phyloP scores from a whole-genome alignment of 2,329 filamentous ascomycete species.

The Ramularia endophylla region DNA sequence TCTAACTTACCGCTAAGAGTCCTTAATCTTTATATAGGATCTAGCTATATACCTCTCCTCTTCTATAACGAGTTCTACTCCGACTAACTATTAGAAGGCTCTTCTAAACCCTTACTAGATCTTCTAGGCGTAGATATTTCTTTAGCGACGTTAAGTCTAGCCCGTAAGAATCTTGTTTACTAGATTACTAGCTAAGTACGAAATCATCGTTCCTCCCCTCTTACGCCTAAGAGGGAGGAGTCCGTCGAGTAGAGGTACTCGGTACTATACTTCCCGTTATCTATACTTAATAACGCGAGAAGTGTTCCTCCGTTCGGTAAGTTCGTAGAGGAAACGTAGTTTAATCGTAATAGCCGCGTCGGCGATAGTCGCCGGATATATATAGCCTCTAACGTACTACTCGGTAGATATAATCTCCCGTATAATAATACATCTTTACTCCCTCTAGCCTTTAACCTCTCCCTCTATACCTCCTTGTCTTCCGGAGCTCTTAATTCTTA shows the following conservation, averaged over 20 bases:
- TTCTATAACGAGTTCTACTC: slow-evolving; percentile 57
- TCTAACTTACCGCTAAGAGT: slow-evolving; percentile 47
- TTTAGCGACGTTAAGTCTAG: slow-evolving; percentile 56
- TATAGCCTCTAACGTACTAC: slow-evolving; percentile 78
- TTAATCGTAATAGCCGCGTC: slow-evolving; percentile 71
- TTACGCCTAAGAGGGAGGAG: slow-evolving; percentile 77
- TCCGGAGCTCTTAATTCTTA: slow-evolving; percentile 55
- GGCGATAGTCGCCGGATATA: slow-evolving; percentile 74
- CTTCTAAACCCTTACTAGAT: slow-evolving; percentile 31
- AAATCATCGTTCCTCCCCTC: slow-evolving; percentile 52
- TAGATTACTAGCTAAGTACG: slow-evolving; percentile 39
- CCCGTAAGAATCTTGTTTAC: slow-evolving; percentile 51
- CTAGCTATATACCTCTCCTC: slow-evolving; percentile 80
- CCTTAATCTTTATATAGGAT: slow-evolving; percentile 84
- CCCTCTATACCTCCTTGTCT: slow-evolving; percentile 39
- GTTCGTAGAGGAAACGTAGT: slow-evolving; percentile 66
- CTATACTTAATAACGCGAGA: slow-evolving; percentile 69
- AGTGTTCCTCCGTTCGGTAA: slow-evolving; percentile 71
- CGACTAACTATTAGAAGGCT: slow-evolving; percentile 8
- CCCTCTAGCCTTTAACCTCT: slow-evolving; percentile 48
- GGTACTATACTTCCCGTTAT: slow-evolving; percentile 78
- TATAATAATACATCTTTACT: slow-evolving; percentile 60
- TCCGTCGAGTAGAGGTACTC: slow-evolving; percentile 92
- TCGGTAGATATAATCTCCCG: slow-evolving; percentile 73
- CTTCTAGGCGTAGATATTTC: slow-evolving; percentile 73